Percentiles rank a stretch among this genome's conserved stretches.
Evolutionary conservation across 306 rosid genomes (phyloP).

Genomic region (Astragalus membranaceus): DNA sequence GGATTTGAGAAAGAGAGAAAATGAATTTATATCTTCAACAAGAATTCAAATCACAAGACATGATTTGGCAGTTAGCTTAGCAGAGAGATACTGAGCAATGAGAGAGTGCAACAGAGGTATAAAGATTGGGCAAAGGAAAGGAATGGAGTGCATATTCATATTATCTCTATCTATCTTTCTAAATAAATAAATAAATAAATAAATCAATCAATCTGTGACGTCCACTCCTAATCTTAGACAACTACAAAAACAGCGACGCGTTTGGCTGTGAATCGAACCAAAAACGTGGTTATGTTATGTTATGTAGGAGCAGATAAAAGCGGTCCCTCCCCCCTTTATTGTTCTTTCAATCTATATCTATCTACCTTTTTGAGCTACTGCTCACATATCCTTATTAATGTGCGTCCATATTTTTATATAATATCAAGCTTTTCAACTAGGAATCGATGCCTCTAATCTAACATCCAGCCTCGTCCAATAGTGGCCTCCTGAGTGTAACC

Average conservation of each 20-base stretch:
- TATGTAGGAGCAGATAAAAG: constrained; percentile 18
- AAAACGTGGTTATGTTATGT: not conserved
- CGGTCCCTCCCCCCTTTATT: constrained; percentile 27
- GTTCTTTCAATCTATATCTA: not conserved
- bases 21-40: not conserved
- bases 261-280: constrained; percentile 29
- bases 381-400: not conserved
- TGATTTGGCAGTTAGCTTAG: not conserved
- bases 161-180: not conserved
- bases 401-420: not conserved
- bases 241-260: constrained; percentile 36
- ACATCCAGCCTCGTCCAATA: too few relatives aligned
- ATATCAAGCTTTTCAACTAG: not conserved
- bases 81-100: not conserved
- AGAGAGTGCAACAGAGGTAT: not conserved
- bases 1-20: not conserved
- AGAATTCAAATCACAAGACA: constrained; percentile 16
- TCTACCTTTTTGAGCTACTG: not conserved
- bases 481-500: too few relatives aligned
- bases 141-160: not conserved
- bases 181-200: not conserved
- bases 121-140: not conserved
- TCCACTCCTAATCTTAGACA: constrained; percentile 36
- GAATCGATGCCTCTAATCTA: too few relatives aligned
- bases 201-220: constrained; percentile 12